These are phyloP conservation scores for Quercus phellos DNA, from an alignment of 331 rosid species.

Conservation along the genomic window DNA sequence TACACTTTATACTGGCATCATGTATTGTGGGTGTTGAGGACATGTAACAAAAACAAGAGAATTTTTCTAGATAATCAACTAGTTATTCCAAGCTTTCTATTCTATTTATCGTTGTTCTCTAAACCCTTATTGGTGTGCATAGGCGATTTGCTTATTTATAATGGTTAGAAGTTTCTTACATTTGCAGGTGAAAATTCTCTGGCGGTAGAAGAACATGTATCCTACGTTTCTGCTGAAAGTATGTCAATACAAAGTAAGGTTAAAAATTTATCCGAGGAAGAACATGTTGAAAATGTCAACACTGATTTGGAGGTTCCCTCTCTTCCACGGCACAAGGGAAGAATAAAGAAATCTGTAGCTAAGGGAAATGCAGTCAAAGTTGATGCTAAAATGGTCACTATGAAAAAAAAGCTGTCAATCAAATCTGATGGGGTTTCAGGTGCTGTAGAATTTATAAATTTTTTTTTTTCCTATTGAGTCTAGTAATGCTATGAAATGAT, in stretches of 20 bases:
- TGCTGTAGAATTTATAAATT: slow-evolving; percentile 17
- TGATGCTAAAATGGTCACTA: slow-evolving; percentile 6
- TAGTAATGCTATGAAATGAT: background rate
- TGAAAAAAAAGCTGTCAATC: slow-evolving; percentile 39
- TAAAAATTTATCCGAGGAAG: slow-evolving; percentile 29
- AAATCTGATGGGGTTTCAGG: slow-evolving; percentile 53
- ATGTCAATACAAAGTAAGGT: slow-evolving; percentile 21
- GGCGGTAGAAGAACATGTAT: slow-evolving; percentile 27
- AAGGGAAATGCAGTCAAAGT: slow-evolving; percentile 30
- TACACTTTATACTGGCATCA: background rate
- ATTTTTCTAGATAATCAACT: background rate
- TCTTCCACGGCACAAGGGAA: slow-evolving; percentile 41
- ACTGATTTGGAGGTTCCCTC: slow-evolving; percentile 29
- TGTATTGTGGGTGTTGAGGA: background rate
- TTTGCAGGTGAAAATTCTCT: slow-evolving; percentile 50
- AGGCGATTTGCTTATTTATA: slow-evolving; percentile 7
- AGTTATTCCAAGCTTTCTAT: background rate
- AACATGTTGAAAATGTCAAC: slow-evolving; percentile 27
- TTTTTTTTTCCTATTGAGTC: background rate
- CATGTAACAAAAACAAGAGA: background rate
- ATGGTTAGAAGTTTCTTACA: slow-evolving; percentile 19
- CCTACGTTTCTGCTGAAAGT: slow-evolving; percentile 33
- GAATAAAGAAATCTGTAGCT: slow-evolving; percentile 31
- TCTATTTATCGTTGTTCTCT: background rate
- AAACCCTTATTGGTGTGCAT: background rate